Evolutionary conservation across 75 land plant species (phyloP), one percentile per base, ranked within the genome.

Genomic region (Isoetes taiwanensis): DNA sequence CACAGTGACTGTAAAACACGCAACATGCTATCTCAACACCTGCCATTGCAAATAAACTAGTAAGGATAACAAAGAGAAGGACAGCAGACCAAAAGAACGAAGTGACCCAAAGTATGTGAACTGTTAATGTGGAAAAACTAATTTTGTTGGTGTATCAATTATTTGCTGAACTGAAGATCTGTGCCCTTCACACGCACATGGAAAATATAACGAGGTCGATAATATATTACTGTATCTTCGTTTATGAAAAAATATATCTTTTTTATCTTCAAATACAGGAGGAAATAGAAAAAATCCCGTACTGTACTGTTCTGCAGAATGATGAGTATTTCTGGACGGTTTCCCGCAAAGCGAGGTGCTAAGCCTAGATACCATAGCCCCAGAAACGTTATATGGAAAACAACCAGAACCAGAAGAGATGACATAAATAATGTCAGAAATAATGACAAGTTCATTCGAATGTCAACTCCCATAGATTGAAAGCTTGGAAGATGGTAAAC

Each of bases 11-110:
- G 67, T 87, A 87, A 61, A 93, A 87, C 54, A 84, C 85, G 78
- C 95, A 83, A 62, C 98, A 93, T 14, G 95, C 95, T 59, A 93
- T 77, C 98, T 93, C 59, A 93, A 37, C 5, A 93, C 98, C 98
- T 93, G 68, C 76, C 77, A 0, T 30, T 31, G 24, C n/a, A n/a
- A n/a, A n/a, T n/a, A n/a, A n/a, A n/a, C n/a, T n/a, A n/a, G n/a
- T n/a, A n/a, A n/a, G n/a, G n/a, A n/a, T n/a, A n/a, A n/a, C n/a
- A n/a, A n/a, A n/a, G n/a, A n/a, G n/a, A n/a, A n/a, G n/a, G n/a
- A n/a, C n/a, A n/a, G n/a, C n/a, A n/a, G n/a, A n/a, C n/a, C n/a
- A n/a, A n/a, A n/a, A n/a, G n/a, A n/a, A n/a, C n/a, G n/a, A n/a
- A n/a, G n/a, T n/a, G n/a, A n/a, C n/a, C n/a, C n/a, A n/a, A n/a